phyloP scores from a whole-genome alignment of 305 asterid species.

The Fraxinus latifolia region DNA sequence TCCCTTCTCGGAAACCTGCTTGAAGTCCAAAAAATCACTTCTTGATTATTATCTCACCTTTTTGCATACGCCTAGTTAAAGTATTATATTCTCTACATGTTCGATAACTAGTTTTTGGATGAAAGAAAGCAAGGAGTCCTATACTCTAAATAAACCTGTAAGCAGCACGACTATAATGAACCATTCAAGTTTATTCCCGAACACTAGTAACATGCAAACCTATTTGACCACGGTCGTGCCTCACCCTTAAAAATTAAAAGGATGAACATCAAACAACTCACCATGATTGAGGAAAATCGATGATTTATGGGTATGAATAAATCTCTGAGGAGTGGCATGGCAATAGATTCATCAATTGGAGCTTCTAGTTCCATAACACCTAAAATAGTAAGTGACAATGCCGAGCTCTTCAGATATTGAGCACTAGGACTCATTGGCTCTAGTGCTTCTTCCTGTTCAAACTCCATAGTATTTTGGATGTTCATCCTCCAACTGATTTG shows the following conservation, averaged over 20 bases:
- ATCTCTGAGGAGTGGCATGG: slow-evolving; percentile 32
- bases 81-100: not conserved
- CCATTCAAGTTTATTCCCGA: not conserved
- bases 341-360: slow-evolving; percentile 42
- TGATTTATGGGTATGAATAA: slow-evolving; percentile 57
- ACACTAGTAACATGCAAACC: not conserved
- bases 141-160: not conserved
- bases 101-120: not conserved
- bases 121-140: not conserved
- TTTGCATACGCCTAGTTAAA: not conserved
- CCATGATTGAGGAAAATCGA: slow-evolving; percentile 66
- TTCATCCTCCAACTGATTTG: not conserved
- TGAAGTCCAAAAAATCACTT: not conserved
- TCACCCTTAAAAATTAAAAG: not conserved
- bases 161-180: not conserved
- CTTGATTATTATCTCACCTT: not conserved
- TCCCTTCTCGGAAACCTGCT: slow-evolving; percentile 37
- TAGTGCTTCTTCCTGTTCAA: slow-evolving; percentile 30
- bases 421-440: slow-evolving; percentile 60
- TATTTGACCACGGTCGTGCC: not conserved
- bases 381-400: slow-evolving; percentile 43
- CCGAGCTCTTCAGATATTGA: slow-evolving; percentile 51
- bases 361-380: slow-evolving; percentile 47
- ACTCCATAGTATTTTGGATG: slow-evolving; percentile 23
- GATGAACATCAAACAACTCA: slow-evolving; percentile 4